Evolutionary conservation across 768 basidiomycete genomes (phyloP).

Genomic region (Royoungia palumana): DNA sequence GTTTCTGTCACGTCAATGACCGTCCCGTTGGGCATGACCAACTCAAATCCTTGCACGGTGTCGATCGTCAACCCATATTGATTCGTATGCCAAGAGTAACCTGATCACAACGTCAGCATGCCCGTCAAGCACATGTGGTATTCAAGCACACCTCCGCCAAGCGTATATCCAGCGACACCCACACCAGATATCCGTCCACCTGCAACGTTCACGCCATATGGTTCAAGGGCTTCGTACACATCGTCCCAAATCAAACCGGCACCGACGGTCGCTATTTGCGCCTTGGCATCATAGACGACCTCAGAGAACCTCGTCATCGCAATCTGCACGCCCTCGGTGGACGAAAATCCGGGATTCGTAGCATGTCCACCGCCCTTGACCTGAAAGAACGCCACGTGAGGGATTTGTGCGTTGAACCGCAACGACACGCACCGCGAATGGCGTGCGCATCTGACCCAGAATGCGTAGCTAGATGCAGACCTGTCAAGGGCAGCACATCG

Average conservation of each 20-base stretch:
- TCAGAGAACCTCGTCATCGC: constrained; percentile 48
- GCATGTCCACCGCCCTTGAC: constrained; percentile 60
- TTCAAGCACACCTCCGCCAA: constrained; percentile 45
- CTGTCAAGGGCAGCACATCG: no score
- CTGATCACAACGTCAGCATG: constrained; percentile 19
- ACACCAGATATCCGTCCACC: constrained; percentile 52
- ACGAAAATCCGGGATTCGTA: constrained; percentile 52
- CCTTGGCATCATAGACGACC: constrained; percentile 37
- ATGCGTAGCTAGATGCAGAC: background rate
- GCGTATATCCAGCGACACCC: constrained; percentile 52
- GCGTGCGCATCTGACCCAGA: constrained; percentile 42
- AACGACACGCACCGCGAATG: constrained; percentile 13
- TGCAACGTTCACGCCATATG: constrained; percentile 48
- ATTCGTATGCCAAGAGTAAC: constrained; percentile 61
- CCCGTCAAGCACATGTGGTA: background rate
- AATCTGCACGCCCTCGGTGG: constrained; percentile 55
- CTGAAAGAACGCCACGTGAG: constrained; percentile 24
- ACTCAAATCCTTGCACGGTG: constrained; percentile 48
- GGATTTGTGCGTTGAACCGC: no score
- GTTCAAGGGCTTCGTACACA: constrained; percentile 48
- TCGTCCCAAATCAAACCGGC: constrained; percentile 57
- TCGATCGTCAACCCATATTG: constrained; percentile 56
- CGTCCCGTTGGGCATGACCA: constrained; percentile 47
- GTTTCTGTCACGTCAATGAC: constrained; percentile 33
- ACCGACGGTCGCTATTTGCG: constrained; percentile 39